Evolutionary conservation across 2,329 filamentous ascomycete genomes (phyloP).

Genomic region (Fusarium chlamydosporum): DNA sequence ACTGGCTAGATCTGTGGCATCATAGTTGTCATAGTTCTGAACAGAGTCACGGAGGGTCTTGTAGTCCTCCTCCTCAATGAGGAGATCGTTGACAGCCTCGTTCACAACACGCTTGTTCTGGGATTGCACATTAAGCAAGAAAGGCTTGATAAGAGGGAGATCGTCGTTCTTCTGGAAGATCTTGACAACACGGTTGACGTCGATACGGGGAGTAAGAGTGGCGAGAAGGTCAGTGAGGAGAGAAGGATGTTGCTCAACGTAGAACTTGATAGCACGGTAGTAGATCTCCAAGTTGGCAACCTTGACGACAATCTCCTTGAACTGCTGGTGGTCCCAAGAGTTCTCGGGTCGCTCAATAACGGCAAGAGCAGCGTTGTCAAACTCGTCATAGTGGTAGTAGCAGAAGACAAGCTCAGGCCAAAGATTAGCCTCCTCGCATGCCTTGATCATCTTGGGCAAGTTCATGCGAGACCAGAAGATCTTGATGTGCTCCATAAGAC

Average conservation of each 20-base stretch:
- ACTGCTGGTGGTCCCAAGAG: conserved; percentile 99
- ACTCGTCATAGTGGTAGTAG: conserved; percentile 98
- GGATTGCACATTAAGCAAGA: conserved; percentile 93
- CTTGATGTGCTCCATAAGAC: conserved; percentile 98
- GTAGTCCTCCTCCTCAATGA: conserved; percentile 99
- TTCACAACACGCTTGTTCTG: conserved; percentile 99
- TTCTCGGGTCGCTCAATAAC: conserved; percentile 99
- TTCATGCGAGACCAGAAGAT: conserved; percentile 99
- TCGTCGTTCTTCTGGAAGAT: conserved; percentile 99
- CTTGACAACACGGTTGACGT: conserved; percentile 98
- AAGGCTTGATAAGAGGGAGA: conserved; percentile 97
- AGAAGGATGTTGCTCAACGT: conserved; percentile 95
- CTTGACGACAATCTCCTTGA: conserved; percentile 99
- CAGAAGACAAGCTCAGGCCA: conserved; percentile 99
- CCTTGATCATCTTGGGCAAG: conserved; percentile 95
- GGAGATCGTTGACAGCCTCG: conserved; percentile 95
- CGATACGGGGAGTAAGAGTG: conserved; percentile 90
- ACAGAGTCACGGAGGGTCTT: conserved; percentile 98
- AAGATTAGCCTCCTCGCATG: conserved; percentile 92
- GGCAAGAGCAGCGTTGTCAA: conserved; percentile 94
- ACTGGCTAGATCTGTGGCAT: conserved; percentile 90
- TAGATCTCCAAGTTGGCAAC: conserved; percentile 99
- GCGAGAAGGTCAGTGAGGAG: conserved; percentile 96
- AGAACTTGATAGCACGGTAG: conserved; percentile 97
- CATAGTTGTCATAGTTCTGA: conserved; percentile 99